Evolutionary conservation across 148 eudicot genomes (phyloP).

Genomic region (Chenopodium berlandieri): DNA sequence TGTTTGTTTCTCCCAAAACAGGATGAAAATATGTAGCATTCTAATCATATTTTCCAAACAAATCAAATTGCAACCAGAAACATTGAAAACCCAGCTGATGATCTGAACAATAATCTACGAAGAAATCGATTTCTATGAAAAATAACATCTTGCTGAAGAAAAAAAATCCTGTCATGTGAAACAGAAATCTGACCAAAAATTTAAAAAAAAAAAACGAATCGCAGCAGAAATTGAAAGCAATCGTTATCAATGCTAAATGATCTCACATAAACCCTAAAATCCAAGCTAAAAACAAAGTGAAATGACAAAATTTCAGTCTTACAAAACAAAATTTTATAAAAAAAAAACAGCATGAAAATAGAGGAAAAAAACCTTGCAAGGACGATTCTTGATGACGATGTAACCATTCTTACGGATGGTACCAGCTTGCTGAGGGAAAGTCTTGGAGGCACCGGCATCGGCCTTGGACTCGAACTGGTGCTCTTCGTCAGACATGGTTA

Average conservation of each 20-base stretch:
- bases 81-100: too few species aligned
- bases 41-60: too few species aligned
- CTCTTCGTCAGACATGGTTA: conserved; percentile 30
- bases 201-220: background rate
- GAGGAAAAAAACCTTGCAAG: conserved; percentile 21
- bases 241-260: background rate
- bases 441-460: conserved; percentile 30
- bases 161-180: too few species aligned
- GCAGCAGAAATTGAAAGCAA: background rate
- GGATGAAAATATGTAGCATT: too few species aligned
- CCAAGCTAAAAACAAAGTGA: background rate
- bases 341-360: too few species aligned
- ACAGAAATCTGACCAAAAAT: background rate
- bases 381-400: conserved; percentile 27
- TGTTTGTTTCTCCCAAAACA: background rate
- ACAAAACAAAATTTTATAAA: too few species aligned
- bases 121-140: too few species aligned
- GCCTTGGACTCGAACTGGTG: conserved; percentile 32
- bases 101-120: too few species aligned
- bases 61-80: too few species aligned
- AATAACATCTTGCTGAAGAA: too few species aligned
- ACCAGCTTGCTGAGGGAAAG: conserved; percentile 31
- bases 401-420: conserved; percentile 24
- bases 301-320: background rate
- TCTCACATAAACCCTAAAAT: background rate